Evolutionary conservation across 1,284 basidiomycete genomes (phyloP).

Genomic region (Leccinum ponderosum): DNA sequence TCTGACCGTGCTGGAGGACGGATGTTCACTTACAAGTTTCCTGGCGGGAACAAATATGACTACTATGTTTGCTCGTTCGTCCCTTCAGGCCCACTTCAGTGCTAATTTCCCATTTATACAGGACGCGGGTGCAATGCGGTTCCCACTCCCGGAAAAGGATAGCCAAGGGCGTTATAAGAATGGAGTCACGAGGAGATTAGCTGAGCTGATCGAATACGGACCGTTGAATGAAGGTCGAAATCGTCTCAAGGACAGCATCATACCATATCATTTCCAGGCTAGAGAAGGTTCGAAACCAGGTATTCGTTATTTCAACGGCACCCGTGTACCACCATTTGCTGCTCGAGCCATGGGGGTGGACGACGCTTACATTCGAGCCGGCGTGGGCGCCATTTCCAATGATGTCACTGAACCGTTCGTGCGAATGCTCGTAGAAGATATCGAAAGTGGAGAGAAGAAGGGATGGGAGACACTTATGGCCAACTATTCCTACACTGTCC

Average conservation of each 20-base stretch:
- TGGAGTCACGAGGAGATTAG: constrained; percentile 32
- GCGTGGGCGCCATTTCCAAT: constrained; percentile 7
- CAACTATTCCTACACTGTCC: constrained; percentile 11
- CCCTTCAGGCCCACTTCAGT: background rate
- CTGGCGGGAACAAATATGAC: constrained; percentile 12
- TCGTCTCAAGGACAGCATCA: constrained; percentile 9
- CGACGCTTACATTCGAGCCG: constrained; percentile 12
- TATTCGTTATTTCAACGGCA: constrained; percentile 16
- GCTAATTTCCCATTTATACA: background rate
- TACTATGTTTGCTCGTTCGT: constrained; percentile 14
- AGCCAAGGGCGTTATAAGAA: constrained; percentile 17
- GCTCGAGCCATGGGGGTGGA: constrained; percentile 12
- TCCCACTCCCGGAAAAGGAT: constrained; percentile 19
- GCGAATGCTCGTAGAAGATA: constrained; percentile 10
- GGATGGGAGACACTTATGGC: constrained; percentile 17
- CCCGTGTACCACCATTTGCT: constrained; percentile 8
- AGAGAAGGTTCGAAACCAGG: constrained; percentile 6
- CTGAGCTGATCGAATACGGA: constrained; percentile 24
- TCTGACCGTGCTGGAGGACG: constrained; percentile 32
- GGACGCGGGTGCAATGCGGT: constrained; percentile 38
- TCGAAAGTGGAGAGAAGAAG: background rate
- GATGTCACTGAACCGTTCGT: constrained; percentile 16
- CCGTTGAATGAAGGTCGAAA: constrained; percentile 15
- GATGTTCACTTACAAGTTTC: constrained; percentile 36
- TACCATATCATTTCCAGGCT: constrained; percentile 10